Base-by-base conservation (phyloP, 805 yeast species). In the Candida qinlingensis region DNA sequence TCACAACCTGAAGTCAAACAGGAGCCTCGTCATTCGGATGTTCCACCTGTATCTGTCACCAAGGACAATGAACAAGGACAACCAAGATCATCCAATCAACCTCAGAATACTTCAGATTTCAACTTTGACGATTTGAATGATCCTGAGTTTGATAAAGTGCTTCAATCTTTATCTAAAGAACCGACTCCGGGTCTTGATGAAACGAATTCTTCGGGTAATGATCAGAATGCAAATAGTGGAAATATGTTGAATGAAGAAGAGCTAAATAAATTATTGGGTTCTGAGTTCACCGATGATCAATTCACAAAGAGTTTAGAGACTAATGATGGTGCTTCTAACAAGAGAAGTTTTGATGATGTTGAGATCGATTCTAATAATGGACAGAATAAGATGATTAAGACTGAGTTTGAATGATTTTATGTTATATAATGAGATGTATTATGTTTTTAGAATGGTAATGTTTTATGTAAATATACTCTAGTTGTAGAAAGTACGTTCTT, bases 131-230 rank as follows among this genome's bases (percentile, higher is more conserved):
- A 53, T 12, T 37, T 55, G 19, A 42, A 58, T 38, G 65, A 60
- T 45, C 56, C 57, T 4, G 65, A 61, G 39, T 58, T 61, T 33
- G 58, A 58, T 35, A 54, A 54, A 39, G 64, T 60, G 12, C 35
- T 61, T n/a, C 51, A 58, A 39, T 58, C 63, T 3, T 46, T 60
- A 5, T 60, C 64, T 6, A 59, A 48, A 39, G 64, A 60, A 33
- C 54, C 55, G 1, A 61, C 65, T 2, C 65, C 65, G 5, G 60
- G 49, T n/a, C n/a, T 56, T 2, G 57, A 52, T 10, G 55, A 44
- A 27, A 37, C 36, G 7, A 49, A 37, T 3, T 37, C 40, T 6
- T 13, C 30, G 8, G 26, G 40, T 38, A 8, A 50, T 19, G 19
- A 19, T 19, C 19, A 19, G 19, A 19, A 19, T 19, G 19, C 19